These are phyloP conservation scores for Alternaria tenuissima DNA, from an alignment of 2,329 filamentous ascomycete species.

Conservation along the genomic window DNA sequence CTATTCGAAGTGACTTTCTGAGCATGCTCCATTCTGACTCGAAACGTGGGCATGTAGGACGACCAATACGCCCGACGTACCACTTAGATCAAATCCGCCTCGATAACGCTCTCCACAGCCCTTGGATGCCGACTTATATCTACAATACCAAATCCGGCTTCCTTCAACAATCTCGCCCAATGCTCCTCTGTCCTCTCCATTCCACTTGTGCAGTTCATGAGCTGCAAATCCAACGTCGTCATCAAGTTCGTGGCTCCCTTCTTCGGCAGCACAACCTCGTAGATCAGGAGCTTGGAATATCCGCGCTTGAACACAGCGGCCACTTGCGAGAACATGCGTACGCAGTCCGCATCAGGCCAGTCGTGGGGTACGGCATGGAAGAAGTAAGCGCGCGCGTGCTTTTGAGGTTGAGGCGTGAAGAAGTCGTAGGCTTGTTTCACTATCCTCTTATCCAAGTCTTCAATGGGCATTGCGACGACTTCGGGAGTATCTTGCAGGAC, in stretches of 20 bases:
- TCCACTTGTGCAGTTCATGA: constrained; percentile 10
- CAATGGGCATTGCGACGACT: constrained; percentile 1
- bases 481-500: constrained; percentile 10
- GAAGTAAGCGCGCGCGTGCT: constrained; percentile 8
- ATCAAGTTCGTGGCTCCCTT: constrained; percentile 7
- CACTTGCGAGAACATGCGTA: constrained; percentile 8
- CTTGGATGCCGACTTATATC: constrained; percentile 6
- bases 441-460: constrained; percentile 3
- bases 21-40: neutral
- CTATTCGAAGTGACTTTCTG: neutral
- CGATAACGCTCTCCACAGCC: constrained; percentile 10
- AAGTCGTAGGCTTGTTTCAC: constrained; percentile 13
- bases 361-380: constrained; percentile 7
- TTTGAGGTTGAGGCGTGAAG: constrained; percentile 9
- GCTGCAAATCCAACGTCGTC: constrained; percentile 12
- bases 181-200: constrained; percentile 12
- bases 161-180: neutral
- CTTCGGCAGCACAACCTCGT: constrained; percentile 10
- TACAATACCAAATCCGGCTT: constrained; percentile 1
- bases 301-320: constrained; percentile 2
- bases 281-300: constrained; percentile 9
- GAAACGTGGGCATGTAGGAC: neutral
- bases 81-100: constrained; percentile 1
- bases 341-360: constrained; percentile 8
- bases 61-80: neutral